Evolutionary conservation across 1,284 basidiomycete genomes (phyloP).

Genomic region (Ganoderma boninense): DNA sequence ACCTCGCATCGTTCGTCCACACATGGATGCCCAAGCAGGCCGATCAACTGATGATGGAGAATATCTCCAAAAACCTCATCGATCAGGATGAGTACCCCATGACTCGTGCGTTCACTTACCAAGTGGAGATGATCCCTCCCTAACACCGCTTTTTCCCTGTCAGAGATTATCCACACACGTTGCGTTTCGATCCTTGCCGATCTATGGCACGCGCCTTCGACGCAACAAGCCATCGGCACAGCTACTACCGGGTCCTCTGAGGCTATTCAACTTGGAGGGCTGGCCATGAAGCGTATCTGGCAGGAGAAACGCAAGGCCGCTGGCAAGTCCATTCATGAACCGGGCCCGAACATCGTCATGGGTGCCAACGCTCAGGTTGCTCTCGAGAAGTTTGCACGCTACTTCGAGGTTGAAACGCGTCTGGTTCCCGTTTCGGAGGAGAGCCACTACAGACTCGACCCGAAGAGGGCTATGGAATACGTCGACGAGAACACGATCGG

Average conservation of each 20-base stretch:
- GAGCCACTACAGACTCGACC: constrained; percentile 84
- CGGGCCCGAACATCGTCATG: constrained; percentile 63
- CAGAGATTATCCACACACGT: constrained; percentile 81
- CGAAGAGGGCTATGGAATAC: constrained; percentile 86
- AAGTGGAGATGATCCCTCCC: not conserved
- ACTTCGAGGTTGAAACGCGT: constrained; percentile 89
- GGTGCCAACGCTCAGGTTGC: constrained; percentile 51
- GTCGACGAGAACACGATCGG: constrained; percentile 95
- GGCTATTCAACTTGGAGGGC: constrained; percentile 92
- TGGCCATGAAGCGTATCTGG: constrained; percentile 96
- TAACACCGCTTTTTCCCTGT: constrained; percentile 8
- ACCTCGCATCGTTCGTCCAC: constrained; percentile 82
- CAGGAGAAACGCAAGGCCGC: constrained; percentile 87
- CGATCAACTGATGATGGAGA: constrained; percentile 82
- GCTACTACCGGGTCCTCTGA: constrained; percentile 95
- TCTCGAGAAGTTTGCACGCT: constrained; percentile 89
- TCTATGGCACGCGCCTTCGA: constrained; percentile 89
- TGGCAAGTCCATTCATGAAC: constrained; percentile 88
- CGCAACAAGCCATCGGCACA: constrained; percentile 83
- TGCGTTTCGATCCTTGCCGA: constrained; percentile 90
- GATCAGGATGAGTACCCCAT: constrained; percentile 94
- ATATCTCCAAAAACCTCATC: constrained; percentile 90
- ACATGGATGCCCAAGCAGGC: constrained; percentile 71
- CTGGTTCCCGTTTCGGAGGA: constrained; percentile 82
- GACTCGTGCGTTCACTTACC: constrained; percentile 59